Percentiles rank a stretch among this genome's conserved stretches.
These are phyloP conservation scores for Chamaenerion angustifolium DNA, from an alignment of 345 rosid genomes.

Conservation along the genomic window DNA sequence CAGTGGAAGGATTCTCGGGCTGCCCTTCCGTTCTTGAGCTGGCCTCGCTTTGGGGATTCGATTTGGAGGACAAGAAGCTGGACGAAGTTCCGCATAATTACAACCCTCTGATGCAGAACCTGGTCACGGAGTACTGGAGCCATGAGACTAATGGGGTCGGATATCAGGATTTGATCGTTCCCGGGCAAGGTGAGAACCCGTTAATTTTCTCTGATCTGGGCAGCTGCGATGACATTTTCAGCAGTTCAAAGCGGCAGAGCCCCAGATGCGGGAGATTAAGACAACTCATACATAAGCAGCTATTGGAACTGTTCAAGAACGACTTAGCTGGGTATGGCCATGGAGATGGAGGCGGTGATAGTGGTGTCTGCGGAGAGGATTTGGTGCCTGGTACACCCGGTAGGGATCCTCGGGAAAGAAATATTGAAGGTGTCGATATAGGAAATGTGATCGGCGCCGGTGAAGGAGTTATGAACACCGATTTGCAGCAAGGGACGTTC, in stretches of 20 bases:
- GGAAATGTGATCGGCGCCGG: no score
- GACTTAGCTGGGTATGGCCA: conserved; percentile 3
- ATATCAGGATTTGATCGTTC: conserved; percentile 49
- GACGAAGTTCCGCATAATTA: background rate
- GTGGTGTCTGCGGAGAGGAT: conserved; percentile 18
- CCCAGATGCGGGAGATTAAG: conserved; percentile 38
- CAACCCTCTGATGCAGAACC: background rate
- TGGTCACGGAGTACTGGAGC: background rate
- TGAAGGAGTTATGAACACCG: background rate
- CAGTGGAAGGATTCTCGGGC: conserved; percentile 24
- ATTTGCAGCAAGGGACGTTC: conserved; percentile 17
- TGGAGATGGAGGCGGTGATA: conserved; percentile 4
- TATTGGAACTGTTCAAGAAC: conserved; percentile 40
- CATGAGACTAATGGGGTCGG: conserved; percentile 13
- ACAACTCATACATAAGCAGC: conserved; percentile 47
- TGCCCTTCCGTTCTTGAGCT: conserved; percentile 23
- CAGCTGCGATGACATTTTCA: background rate
- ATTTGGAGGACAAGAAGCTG: conserved; percentile 2
- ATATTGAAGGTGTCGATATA: no score
- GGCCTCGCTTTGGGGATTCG: conserved; percentile 16
- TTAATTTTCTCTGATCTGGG: background rate
- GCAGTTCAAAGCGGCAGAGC: conserved; percentile 12
- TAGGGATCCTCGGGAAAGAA: conserved; percentile 14
- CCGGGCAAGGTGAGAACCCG: conserved; percentile 10
- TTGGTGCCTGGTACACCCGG: conserved; percentile 23